Evolutionary conservation across 2,329 filamentous ascomycete species (phyloP).

Genomic region (Trichoderma sp.): DNA sequence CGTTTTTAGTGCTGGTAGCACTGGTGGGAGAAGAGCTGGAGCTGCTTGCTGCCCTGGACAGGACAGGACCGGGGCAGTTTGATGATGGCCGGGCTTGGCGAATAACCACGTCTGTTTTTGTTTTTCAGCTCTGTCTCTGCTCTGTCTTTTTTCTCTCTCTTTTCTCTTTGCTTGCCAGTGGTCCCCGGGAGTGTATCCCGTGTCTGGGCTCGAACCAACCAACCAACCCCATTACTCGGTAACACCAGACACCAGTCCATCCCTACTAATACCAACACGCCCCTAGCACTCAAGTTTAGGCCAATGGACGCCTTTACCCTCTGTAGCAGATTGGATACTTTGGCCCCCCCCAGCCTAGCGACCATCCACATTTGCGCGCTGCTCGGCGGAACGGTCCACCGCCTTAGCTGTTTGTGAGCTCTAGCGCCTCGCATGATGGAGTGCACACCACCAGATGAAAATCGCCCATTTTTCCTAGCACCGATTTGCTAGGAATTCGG

Average conservation of each 20-base stretch:
- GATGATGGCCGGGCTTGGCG: conserved; percentile 3
- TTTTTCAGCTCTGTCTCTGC: not conserved
- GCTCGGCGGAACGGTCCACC: conserved; percentile 7
- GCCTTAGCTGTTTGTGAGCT: conserved; percentile 11
- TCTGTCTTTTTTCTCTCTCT: not conserved
- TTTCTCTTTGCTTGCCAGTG: not conserved
- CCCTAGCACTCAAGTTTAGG: not conserved
- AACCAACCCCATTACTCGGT: not conserved
- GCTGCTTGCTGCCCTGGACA: not conserved
- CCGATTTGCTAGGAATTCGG: not conserved
- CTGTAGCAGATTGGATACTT: not conserved
- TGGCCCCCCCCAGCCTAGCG: not conserved
- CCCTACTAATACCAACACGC: not conserved
- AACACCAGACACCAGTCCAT: not conserved
- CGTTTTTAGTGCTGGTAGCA: not conserved
- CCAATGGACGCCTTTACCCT: not conserved
- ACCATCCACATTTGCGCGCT: not conserved
- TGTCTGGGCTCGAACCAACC: not conserved
- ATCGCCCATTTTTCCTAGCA: not conserved
- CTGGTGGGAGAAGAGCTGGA: not conserved
- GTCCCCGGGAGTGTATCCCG: not conserved
- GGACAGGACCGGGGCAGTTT: not conserved
- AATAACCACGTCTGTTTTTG: not conserved
- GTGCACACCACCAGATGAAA: not conserved
- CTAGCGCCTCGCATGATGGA: conserved; percentile 7